Conservation (phyloP, 306 rosid genomes). For the Fragaria ananassa region DNA sequence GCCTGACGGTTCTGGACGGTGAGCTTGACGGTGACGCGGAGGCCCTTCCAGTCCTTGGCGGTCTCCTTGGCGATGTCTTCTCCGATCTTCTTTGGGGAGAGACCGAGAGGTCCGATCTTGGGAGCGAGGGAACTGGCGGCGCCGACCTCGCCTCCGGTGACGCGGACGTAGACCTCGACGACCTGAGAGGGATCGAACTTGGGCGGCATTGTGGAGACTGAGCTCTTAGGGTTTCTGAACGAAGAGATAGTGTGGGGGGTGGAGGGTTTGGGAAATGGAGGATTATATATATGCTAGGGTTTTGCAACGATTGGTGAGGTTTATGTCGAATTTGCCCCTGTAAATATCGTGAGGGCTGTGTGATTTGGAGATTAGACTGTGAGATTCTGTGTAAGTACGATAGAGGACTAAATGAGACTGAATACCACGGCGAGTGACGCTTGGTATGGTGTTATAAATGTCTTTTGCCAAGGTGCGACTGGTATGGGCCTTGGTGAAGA, state of each 20-base stretch:
- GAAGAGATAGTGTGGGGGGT: background rate
- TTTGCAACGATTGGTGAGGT: background rate
- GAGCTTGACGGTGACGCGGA: conserved; percentile 80
- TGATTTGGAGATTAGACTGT: background rate
- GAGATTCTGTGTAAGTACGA: background rate
- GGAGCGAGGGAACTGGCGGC: conserved; percentile 94
- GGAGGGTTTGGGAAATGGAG: background rate
- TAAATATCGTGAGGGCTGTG: background rate
- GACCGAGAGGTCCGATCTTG: conserved; percentile 91
- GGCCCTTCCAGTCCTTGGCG: conserved; percentile 94
- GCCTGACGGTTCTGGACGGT: conserved; percentile 97
- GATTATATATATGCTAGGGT: conserved; percentile 23
- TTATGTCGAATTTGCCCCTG: background rate
- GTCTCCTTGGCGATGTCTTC: conserved; percentile 94
- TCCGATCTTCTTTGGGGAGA: conserved; percentile 89
- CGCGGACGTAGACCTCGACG: conserved; percentile 80
- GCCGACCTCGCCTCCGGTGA: conserved; percentile 93
- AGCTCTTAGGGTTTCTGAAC: conserved; percentile 21
- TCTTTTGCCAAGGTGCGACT: background rate
- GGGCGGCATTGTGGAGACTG: conserved; percentile 60
- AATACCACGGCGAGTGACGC: background rate
- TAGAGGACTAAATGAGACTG: background rate
- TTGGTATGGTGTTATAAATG: background rate
- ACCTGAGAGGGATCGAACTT: conserved; percentile 87
- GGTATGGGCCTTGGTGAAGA: background rate